Conservation (phyloP, 2,329 filamentous ascomycete species). For the Penicillium sclerotiorum region DNA sequence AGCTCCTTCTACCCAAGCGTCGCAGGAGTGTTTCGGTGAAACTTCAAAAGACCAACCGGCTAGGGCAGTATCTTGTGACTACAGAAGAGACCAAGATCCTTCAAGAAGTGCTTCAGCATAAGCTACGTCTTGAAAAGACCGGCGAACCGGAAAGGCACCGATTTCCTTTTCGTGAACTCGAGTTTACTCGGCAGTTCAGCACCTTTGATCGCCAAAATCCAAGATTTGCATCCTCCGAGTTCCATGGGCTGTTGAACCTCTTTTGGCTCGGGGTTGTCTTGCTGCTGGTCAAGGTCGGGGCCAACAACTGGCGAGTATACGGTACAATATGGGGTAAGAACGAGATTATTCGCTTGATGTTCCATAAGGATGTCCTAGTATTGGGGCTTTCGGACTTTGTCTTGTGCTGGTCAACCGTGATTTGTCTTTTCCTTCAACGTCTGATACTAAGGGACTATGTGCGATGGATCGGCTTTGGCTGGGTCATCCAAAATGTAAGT, state of each 20-base stretch:
- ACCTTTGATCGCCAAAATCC: conserved; percentile 74
- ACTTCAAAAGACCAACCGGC: conserved; percentile 49
- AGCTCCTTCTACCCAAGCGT: not conserved
- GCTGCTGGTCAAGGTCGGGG: conserved; percentile 67
- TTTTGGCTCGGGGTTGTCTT: conserved; percentile 69
- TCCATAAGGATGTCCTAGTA: conserved; percentile 55
- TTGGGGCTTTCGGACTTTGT: conserved; percentile 65
- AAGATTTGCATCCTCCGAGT: conserved; percentile 65
- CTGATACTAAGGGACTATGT: conserved; percentile 62
- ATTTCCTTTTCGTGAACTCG: conserved; percentile 56
- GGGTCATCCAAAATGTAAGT: conserved; percentile 70
- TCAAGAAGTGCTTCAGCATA: conserved; percentile 48
- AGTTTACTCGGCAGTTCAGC: conserved; percentile 74
- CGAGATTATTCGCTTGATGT: conserved; percentile 73
- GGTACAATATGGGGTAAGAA: conserved; percentile 71
- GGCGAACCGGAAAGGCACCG: conserved; percentile 38
- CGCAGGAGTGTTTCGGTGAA: conserved; percentile 44
- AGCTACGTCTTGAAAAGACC: conserved; percentile 43
- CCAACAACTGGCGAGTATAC: conserved; percentile 68
- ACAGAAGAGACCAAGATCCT: conserved; percentile 53
- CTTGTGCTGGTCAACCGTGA: conserved; percentile 67
- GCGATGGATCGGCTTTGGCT: conserved; percentile 69
- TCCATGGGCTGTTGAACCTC: conserved; percentile 77
- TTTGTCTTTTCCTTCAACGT: conserved; percentile 68
- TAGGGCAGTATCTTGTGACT: conserved; percentile 52